phyloP scores from a whole-genome alignment of 176 grass and related monocot species.

The Bolboschoenus planiculmis region DNA sequence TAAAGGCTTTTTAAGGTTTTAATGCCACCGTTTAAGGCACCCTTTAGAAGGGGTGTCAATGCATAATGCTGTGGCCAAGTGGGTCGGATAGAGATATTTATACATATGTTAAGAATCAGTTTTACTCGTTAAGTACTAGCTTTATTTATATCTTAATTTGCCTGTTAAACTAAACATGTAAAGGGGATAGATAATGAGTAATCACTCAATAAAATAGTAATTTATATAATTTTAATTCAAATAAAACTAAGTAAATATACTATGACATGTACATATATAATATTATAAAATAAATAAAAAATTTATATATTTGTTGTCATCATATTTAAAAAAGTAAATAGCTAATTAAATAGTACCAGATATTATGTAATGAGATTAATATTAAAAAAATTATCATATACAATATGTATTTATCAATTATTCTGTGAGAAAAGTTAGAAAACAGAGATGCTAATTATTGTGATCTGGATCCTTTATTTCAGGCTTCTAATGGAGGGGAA shows the following conservation, averaged over 20 bases:
- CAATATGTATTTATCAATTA: background rate
- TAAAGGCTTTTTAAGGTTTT: background rate
- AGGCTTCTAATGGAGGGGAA: background rate
- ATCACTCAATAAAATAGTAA: background rate
- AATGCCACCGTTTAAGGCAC: background rate
- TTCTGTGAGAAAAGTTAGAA: background rate
- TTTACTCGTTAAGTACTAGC: background rate
- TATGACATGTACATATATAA: background rate
- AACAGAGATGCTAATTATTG: background rate
- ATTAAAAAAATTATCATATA: background rate
- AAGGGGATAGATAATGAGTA: background rate
- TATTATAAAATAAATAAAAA: background rate
- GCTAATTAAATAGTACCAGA: background rate
- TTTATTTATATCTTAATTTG: background rate
- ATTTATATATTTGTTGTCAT: background rate
- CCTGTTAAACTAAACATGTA: background rate
- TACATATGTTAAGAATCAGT: background rate
- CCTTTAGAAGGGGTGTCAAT: background rate
- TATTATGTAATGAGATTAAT: background rate
- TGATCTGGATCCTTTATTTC: background rate
- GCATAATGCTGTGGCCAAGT: background rate
- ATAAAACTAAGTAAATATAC: background rate
- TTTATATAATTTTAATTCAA: background rate
- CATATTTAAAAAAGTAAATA: background rate
- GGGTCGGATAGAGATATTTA: background rate